These are phyloP conservation scores for Alternaria brassicicola DNA, from an alignment of 2,329 filamentous ascomycete genomes.

Conservation along the genomic window DNA sequence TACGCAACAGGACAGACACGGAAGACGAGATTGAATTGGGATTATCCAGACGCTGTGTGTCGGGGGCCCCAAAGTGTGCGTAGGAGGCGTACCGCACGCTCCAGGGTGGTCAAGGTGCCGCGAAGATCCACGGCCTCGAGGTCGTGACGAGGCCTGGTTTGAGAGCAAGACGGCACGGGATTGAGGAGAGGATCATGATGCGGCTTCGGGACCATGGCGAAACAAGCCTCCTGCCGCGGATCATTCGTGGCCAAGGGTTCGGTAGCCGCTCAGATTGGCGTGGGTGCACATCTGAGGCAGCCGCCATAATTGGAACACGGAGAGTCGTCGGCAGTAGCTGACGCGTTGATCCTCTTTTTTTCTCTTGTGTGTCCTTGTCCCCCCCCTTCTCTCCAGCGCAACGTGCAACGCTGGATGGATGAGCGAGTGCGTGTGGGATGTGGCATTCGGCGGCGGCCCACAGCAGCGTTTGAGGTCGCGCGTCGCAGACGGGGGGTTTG, in stretches of 20 bases:
- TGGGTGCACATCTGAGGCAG: conserved; percentile 7
- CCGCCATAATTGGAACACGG: conserved; percentile 2
- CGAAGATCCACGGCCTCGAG: background rate
- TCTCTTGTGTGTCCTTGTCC: too few species aligned
- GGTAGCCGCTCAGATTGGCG: conserved; percentile 6
- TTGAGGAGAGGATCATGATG: background rate
- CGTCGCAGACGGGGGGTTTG: background rate
- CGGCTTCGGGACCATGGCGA: background rate
- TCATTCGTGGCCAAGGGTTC: background rate
- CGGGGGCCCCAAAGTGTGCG: background rate
- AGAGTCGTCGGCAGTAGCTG: conserved; percentile 1
- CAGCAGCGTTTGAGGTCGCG: background rate
- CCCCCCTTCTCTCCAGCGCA: conserved; percentile 2
- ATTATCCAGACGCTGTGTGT: background rate
- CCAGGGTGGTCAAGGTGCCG: background rate
- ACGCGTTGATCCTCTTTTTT: conserved; percentile 7
- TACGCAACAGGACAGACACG: background rate
- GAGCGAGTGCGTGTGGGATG: background rate
- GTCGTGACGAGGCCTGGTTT: background rate
- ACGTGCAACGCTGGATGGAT: background rate
- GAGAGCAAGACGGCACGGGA: background rate
- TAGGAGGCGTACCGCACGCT: conserved; percentile 1
- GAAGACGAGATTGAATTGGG: background rate
- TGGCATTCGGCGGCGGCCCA: background rate
- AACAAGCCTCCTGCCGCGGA: conserved; percentile 2